Conservation (phyloP, 2,329 filamentous ascomycete species). For the Fusarium graminum region DNA sequence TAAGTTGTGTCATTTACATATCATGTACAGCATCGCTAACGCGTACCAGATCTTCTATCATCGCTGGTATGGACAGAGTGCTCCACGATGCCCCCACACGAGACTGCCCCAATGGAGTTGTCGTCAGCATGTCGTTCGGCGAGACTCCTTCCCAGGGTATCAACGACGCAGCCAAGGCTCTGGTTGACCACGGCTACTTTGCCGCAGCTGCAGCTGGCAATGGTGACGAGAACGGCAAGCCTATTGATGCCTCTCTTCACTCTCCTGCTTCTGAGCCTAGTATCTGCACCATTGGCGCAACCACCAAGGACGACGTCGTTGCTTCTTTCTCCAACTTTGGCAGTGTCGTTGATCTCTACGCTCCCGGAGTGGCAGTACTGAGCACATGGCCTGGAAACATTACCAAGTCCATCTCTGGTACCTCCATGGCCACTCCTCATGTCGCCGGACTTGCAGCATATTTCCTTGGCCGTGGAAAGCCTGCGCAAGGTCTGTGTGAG, state of each 20-base stretch:
- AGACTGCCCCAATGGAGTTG: slow-evolving; percentile 11
- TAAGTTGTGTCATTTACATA: not conserved
- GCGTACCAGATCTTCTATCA: not conserved
- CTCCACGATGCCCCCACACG: slow-evolving; percentile 1
- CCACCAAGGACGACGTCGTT: not conserved
- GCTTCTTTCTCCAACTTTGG: slow-evolving; percentile 12
- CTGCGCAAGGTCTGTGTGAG: not conserved
- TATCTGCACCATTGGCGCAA: slow-evolving; percentile 21
- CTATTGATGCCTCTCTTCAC: not conserved
- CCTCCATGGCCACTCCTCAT: slow-evolving; percentile 10
- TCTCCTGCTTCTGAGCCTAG: slow-evolving; percentile 8
- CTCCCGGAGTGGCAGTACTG: not conserved
- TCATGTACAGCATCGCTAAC: not conserved
- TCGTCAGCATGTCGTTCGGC: slow-evolving; percentile 6
- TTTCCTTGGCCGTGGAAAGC: slow-evolving; percentile 16
- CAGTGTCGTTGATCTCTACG: slow-evolving; percentile 5
- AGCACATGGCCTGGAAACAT: not conserved
- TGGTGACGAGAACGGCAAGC: not conserved
- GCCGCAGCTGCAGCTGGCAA: slow-evolving; percentile 11
- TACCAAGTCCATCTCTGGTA: not conserved
- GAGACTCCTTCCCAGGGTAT: not conserved
- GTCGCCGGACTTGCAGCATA: slow-evolving; percentile 12
- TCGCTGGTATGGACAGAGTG: slow-evolving; percentile 11
- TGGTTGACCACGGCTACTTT: slow-evolving; percentile 5
- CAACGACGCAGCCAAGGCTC: not conserved